Evolutionary conservation across 202 grass and related monocot genomes (phyloP).

Genomic region (Brachypodium distachyon): DNA sequence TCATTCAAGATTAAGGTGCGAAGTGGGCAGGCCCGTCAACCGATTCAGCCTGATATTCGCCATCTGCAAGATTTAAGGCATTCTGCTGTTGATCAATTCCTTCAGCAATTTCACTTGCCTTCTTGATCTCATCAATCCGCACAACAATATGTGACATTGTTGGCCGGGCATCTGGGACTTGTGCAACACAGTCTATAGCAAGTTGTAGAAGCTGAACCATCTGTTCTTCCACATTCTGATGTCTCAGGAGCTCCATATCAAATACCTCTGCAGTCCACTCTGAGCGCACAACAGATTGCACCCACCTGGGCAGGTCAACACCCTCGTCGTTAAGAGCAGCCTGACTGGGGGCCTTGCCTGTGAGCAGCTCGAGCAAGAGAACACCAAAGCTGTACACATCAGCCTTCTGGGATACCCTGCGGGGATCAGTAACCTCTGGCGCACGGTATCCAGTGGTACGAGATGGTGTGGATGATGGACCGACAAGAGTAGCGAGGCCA

Average conservation of each 20-base stretch:
- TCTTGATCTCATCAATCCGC: constrained; percentile 62
- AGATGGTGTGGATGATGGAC: constrained; percentile 29
- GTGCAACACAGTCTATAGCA: constrained; percentile 60
- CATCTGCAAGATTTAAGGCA: neutral
- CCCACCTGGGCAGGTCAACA: constrained; percentile 72
- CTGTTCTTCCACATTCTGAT: constrained; percentile 47
- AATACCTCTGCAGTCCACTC: constrained; percentile 67
- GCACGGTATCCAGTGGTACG: constrained; percentile 64
- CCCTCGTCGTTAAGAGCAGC: constrained; percentile 65
- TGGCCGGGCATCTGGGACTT: constrained; percentile 56
- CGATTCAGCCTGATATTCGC: constrained; percentile 3
- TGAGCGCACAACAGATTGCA: constrained; percentile 57
- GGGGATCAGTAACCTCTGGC: constrained; percentile 66
- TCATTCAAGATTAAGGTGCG: constrained; percentile 6
- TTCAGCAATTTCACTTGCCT: neutral
- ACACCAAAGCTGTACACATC: constrained; percentile 94
- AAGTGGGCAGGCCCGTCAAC: neutral
- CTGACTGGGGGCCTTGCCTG: constrained; percentile 69
- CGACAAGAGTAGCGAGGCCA: constrained; percentile 48
- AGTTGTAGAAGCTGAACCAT: constrained; percentile 79
- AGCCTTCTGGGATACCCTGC: constrained; percentile 60
- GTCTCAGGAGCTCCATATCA: constrained; percentile 49
- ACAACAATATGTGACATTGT: constrained; percentile 56
- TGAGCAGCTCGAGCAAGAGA: constrained; percentile 81
- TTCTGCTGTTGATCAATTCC: constrained; percentile 2